Evolutionary conservation across 202 grass and related monocot genomes (phyloP).

Genomic region (Cymbopogon flexuosus): DNA sequence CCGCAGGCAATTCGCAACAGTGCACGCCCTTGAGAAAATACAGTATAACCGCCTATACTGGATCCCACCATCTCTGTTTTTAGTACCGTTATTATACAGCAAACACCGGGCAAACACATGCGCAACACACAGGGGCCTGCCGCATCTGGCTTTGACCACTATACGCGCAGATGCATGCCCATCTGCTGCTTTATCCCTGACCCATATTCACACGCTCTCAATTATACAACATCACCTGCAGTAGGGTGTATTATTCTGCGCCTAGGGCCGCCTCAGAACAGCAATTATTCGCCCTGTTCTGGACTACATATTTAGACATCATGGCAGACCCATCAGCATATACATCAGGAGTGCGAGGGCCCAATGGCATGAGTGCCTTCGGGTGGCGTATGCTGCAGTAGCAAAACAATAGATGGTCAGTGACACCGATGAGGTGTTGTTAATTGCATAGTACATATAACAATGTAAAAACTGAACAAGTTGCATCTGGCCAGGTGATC

Average conservation of each 20-base stretch:
- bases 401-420: slow-evolving; percentile 10
- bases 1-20: background rate
- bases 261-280: background rate
- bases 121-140: slow-evolving; percentile 35
- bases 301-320: background rate
- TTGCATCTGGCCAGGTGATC: background rate
- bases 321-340: slow-evolving; percentile 19
- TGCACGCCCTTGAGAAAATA: background rate
- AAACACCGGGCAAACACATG: slow-evolving; percentile 35
- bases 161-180: slow-evolving; percentile 38
- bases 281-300: slow-evolving; percentile 8
- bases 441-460: background rate
- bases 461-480: background rate
- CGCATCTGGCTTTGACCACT: slow-evolving; percentile 56
- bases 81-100: slow-evolving; percentile 32
- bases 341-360: slow-evolving; percentile 11
- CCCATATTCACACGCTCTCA: slow-evolving; percentile 50
- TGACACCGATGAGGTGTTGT: background rate
- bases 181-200: slow-evolving; percentile 20
- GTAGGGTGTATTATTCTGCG: background rate
- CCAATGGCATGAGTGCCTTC: slow-evolving; percentile 7
- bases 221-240: background rate
- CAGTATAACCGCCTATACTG: slow-evolving; percentile 31
- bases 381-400: slow-evolving; percentile 24
- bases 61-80: slow-evolving; percentile 17